A percentile compares a stretch with the other conserved stretches of the same genome.
Conservation (phyloP, 2,329 filamentous ascomycete genomes). For the Uncinocarpus reesii region DNA sequence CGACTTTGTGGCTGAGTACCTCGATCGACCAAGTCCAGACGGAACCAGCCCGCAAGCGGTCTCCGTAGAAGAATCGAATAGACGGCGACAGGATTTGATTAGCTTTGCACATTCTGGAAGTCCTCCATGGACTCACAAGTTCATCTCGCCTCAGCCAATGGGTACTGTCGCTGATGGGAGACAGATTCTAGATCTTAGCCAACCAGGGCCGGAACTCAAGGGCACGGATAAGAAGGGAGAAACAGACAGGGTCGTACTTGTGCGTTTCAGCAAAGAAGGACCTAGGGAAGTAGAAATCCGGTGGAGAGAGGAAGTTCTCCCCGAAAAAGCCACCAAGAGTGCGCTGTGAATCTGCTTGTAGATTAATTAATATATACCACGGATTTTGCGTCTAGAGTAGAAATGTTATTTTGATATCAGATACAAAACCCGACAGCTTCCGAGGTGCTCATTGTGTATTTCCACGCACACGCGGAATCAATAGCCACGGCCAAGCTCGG, state of each 20-base stretch:
- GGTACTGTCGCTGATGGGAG: slow-evolving; percentile 38
- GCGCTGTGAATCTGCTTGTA: slow-evolving; percentile 22
- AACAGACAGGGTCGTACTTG: slow-evolving; percentile 46
- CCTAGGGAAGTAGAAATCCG: slow-evolving; percentile 47
- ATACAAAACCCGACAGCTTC: too few species aligned
- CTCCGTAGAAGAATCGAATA: slow-evolving; percentile 23
- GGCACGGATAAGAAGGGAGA: slow-evolving; percentile 41
- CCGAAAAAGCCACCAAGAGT: slow-evolving; percentile 25
- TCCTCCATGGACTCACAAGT: slow-evolving; percentile 40
- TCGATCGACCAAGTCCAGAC: slow-evolving; percentile 32
- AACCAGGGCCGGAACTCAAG: slow-evolving; percentile 47
- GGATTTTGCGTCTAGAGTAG: neutral
- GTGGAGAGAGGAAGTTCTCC: slow-evolving; percentile 40
- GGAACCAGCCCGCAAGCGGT: neutral
- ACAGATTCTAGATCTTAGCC: slow-evolving; percentile 44
- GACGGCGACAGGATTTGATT: slow-evolving; percentile 36
- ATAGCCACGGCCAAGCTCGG: slow-evolving; percentile 3
- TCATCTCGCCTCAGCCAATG: slow-evolving; percentile 37
- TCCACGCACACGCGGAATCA: slow-evolving; percentile 2
- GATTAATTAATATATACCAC: neutral
- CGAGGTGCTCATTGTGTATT: neutral
- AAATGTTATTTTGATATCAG: too few species aligned
- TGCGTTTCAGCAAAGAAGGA: slow-evolving; percentile 47
- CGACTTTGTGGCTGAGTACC: slow-evolving; percentile 41
- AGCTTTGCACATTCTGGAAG: slow-evolving; percentile 40